Evolutionary conservation across 2,329 filamentous ascomycete genomes (phyloP), one percentile per base, ranked within the genome.

Genomic region (Bimuria novae-zelandiae): DNA sequence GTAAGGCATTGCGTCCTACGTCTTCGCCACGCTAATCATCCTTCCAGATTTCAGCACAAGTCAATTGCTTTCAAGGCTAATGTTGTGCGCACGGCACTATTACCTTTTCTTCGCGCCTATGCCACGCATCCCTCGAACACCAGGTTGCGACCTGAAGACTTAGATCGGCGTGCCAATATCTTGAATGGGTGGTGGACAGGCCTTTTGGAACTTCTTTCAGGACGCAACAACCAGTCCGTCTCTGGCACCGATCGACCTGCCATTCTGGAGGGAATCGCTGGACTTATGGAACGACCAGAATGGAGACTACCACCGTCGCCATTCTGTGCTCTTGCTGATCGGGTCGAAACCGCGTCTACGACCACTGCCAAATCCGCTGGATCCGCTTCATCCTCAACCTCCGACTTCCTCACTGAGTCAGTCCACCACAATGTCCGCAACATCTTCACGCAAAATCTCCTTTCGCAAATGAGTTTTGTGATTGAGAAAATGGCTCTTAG

Each of bases 181-280:
- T 76, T 96, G 52, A 90, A 94, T 70, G 92, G 90, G 68, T 97
- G 92, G 92, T 97, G 92, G 92, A 87, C 82, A 37, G 87, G 84
- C 1, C 78, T 96, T 33, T 76, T 96, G 51, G 91, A 94, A 54
- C 85, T 96, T 79, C 82, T 96, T 21, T 87, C 92, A 60, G 89
- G 88, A 27, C 83, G 84, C 56, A 84, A 87, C 68, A 87, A 87
- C 51, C 88, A 91, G 64, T 87, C 89, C 3, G 86, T 96, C 12
- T 86, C 90, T 1, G 90, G 90, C 10, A 87, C 90, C n/a, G 92
- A 96, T 66, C 82, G 91, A 27, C 90, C 91, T 0, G 82, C 86
- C 2, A 84, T 96, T 37, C 81, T 96, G 27, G 92, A 96, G 67
- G 89, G 86, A 4, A 82, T 89, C 19, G 86, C 88, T 43, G 84